Evolutionary conservation across 2,329 filamentous ascomycete species (phyloP), one percentile per base, ranked within the genome.

Genomic region (Paradendryphiella salina): DNA sequence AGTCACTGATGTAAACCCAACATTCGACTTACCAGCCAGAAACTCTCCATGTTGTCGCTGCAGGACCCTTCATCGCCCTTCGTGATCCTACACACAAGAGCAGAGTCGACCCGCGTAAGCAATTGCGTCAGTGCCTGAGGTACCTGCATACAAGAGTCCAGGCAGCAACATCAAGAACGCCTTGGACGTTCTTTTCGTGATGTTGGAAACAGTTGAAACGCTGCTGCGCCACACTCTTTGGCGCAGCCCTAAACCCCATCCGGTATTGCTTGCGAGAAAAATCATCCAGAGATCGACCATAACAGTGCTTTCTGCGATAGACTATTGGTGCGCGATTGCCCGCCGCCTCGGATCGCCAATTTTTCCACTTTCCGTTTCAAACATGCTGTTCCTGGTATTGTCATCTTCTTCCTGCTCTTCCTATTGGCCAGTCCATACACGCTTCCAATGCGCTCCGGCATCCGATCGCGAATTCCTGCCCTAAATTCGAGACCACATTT

Each of bases 241-340:
- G 37, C 35, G 28, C 35, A 11, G 34, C 44, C 21, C 55, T 56
- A 58, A 46, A 31, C 63, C 41, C 14, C 29, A 60, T 53, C 4
- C 21, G 50, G 63, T 46, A 50, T 38, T 56, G 50, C 53, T 66
- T 66, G 61, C 63, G 61, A 66, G 58, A 52, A 57, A 46, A 52
- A 49, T 42, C 35, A 37, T 32, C n/a, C n/a, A n/a, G n/a, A n/a
- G n/a, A n/a, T n/a, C 48, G 31, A 48, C 31, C 13, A 44, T 42
- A 50, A 52, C 36, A 42, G 46, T 33, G 46, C 47, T 37, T 59
- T 42, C 41, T 40, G 55, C 39, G 39, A 50, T 45, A 42, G 44
- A 34, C 36, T 46, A 45, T 42, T 51, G 51, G 52, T 36, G 34
- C 37, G 50, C 48, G 26, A 50, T 39, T 8, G 44, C 37, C 43